Evolutionary conservation across 2,329 filamentous ascomycete genomes (phyloP), one percentile per base, ranked within the genome.

Genomic region (Parastagonospora nodorum): DNA sequence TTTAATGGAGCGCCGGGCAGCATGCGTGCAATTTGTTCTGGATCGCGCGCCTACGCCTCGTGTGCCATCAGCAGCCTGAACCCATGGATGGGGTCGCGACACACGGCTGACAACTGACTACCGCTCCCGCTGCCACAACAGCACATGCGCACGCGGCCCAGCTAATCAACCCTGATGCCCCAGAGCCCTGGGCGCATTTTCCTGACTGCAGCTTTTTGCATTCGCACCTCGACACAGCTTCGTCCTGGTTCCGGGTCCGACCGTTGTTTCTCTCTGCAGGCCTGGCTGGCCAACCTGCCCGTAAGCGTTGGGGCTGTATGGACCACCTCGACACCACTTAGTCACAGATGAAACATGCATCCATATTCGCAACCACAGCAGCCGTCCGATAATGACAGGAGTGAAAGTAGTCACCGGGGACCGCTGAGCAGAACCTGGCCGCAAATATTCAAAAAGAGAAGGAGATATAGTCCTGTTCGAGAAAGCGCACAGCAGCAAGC

Each of bases 391-490:
- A 52, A 47, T 43, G 61, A 63, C 45, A 59, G 53, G 32, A 49
- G 59, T 48, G 55, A 58, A 15, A 41, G 50, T 14, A 33, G 58
- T 8, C 63, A 66, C 40, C 60, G 63, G 29, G 65, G 65, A 1
- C 65, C 65, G 16, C 45, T 68, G 30, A 67, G 64, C 44, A 61
- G 64, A 49, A 64, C 64, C 44, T 68, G 65, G 65, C 64, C 64
- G 12, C 64, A 68, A 16, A 24, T 68, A 9, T 67, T 68, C 55
- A 68, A 68, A 31, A 68, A 68, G 58, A 63, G 65, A 35, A 61
- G 65, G 42, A 58, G 65, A 61, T 64, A 66, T 50, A 68, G 65
- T 51, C 65, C 65, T 6, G 60, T 64, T 14, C 49, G 64, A 41
- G 65, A 68, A 43, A 65, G 61, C 44, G 63, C 55, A 7, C 61